Percentiles rank a stretch among this genome's conserved stretches.
These are phyloP conservation scores for Fraxinus angustifolia DNA, from an alignment of 305 asterid species.

Conservation along the genomic window DNA sequence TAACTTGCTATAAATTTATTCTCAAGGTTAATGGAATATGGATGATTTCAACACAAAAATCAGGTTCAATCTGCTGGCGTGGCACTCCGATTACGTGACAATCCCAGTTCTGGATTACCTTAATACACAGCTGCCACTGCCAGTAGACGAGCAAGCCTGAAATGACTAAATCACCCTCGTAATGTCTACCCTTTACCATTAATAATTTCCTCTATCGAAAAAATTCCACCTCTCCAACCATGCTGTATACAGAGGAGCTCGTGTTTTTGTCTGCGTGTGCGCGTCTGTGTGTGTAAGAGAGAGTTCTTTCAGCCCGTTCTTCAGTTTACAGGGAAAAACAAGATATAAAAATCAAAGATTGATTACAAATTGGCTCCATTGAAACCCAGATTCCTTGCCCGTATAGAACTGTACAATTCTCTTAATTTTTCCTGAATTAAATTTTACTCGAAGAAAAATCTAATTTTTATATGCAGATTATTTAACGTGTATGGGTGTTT, in stretches of 20 bases:
- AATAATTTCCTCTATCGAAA: slow-evolving; percentile 12
- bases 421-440: slow-evolving; percentile 12
- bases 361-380: slow-evolving; percentile 14
- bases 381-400: neutral
- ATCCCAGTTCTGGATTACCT: neutral
- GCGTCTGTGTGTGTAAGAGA: neutral
- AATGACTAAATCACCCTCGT: slow-evolving; percentile 29
- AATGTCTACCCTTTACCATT: slow-evolving; percentile 18
- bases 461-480: slow-evolving; percentile 20
- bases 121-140: neutral
- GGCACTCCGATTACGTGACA: neutral
- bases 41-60: neutral
- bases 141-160: neutral
- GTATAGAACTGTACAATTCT: neutral
- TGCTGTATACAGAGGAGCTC: slow-evolving; percentile 22
- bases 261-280: slow-evolving; percentile 24
- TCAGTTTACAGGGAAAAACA: slow-evolving; percentile 6
- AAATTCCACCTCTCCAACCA: slow-evolving; percentile 21
- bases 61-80: neutral
- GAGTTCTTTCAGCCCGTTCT: slow-evolving; percentile 20
- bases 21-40: neutral
- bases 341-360: neutral
- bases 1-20: neutral
- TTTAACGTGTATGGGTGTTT: slow-evolving; percentile 14
- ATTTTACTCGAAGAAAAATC: slow-evolving; percentile 9